These are phyloP conservation scores for Populus trichocarpa DNA, from an alignment of 441 rosid species.

Conservation along the genomic window DNA sequence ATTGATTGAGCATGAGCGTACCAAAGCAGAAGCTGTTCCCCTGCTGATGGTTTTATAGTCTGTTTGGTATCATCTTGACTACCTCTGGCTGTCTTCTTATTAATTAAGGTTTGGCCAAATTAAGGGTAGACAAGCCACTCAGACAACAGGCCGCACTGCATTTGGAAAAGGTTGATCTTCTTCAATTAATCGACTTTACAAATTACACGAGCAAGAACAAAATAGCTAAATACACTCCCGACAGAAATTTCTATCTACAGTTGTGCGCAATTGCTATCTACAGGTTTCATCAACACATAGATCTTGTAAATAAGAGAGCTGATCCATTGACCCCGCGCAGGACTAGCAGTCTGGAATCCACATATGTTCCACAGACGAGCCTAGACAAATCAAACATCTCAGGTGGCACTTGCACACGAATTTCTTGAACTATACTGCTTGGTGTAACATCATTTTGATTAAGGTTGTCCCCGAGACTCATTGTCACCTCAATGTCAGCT, in stretches of 20 bases:
- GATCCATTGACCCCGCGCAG: slow-evolving; percentile 83
- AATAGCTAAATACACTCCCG: too few species aligned
- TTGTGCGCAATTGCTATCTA: too few species aligned
- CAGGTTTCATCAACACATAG: neutral
- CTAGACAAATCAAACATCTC: slow-evolving; percentile 85
- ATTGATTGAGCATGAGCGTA: neutral
- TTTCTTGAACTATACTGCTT: slow-evolving; percentile 53
- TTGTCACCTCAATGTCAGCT: slow-evolving; percentile 50
- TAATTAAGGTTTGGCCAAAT: neutral
- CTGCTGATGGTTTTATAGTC: too few species aligned
- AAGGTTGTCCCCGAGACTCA: slow-evolving; percentile 42
- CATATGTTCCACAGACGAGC: slow-evolving; percentile 75
- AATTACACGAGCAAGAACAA: too few species aligned
- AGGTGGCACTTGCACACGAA: slow-evolving; percentile 67
- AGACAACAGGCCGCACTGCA: too few species aligned
- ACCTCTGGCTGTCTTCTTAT: neutral
- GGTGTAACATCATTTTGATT: slow-evolving; percentile 42
- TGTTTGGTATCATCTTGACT: too few species aligned
- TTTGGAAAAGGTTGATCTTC: too few species aligned
- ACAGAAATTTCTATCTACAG: too few species aligned
- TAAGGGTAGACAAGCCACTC: too few species aligned
- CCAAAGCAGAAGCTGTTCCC: too few species aligned
- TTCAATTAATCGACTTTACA: too few species aligned
- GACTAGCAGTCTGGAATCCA: slow-evolving; percentile 73
- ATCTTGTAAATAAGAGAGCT: slow-evolving; percentile 64